Percentiles rank a stretch among this genome's conserved stretches.
phyloP scores from a whole-genome alignment of 192 early-diverging fungal species.

The Podila epicladia region DNA sequence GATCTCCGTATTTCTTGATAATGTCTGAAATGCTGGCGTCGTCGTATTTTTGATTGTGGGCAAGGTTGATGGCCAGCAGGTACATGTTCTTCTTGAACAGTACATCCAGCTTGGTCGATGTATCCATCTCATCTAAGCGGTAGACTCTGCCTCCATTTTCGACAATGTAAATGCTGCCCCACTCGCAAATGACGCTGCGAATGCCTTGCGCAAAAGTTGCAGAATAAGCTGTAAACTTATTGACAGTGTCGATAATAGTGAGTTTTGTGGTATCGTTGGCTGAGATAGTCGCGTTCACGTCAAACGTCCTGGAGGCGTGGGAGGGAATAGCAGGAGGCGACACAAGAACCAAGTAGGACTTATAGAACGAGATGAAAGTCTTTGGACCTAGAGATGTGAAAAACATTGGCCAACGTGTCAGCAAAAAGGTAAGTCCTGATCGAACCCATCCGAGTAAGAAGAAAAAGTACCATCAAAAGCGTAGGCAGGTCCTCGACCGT shows the following conservation, averaged over 20 bases:
- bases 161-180: slow-evolving; percentile 90
- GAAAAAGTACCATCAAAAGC: slow-evolving; percentile 74
- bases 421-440: neutral
- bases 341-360: slow-evolving; percentile 78
- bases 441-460: too few species aligned
- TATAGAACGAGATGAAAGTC: slow-evolving; percentile 74
- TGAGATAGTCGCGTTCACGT: slow-evolving; percentile 24
- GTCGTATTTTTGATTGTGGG: slow-evolving; percentile 83
- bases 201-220: slow-evolving; percentile 79
- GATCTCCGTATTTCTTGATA: slow-evolving; percentile 94
- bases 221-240: slow-evolving; percentile 91
- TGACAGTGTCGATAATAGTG: slow-evolving; percentile 90
- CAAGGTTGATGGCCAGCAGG: slow-evolving; percentile 87
- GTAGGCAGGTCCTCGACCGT: slow-evolving; percentile 94
- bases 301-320: slow-evolving; percentile 52
- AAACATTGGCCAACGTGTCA: neutral
- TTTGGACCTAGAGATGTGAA: slow-evolving; percentile 59
- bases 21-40: slow-evolving; percentile 89
- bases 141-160: slow-evolving; percentile 80
- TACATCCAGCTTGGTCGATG: slow-evolving; percentile 87
- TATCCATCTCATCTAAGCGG: slow-evolving; percentile 88
- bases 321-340: slow-evolving; percentile 62
- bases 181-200: slow-evolving; percentile 82
- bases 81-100: slow-evolving; percentile 93
- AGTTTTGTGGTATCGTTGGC: slow-evolving; percentile 64